Evolutionary conservation across 495 filamentous ascomycete genomes (phyloP).

Genomic region (Hypoxylon trugodes): DNA sequence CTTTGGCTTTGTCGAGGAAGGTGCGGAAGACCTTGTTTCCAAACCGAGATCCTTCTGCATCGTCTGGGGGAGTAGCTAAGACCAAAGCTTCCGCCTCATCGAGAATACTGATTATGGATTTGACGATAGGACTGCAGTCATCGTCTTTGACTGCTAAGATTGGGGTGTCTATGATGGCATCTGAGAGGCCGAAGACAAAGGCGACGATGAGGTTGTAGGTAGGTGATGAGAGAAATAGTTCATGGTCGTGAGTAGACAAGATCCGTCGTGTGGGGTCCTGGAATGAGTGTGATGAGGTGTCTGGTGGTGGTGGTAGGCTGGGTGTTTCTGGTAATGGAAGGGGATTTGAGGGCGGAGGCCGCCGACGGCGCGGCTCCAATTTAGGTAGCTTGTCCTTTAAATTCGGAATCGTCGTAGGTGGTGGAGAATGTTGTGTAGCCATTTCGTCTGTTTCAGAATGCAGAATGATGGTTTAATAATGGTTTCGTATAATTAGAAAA

Average conservation of each 20-base stretch:
- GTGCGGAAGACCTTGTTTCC: conserved; percentile 90
- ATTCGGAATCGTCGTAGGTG: conserved; percentile 64
- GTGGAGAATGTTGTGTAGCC: conserved; percentile 41
- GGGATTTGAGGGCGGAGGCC: conserved; percentile 61
- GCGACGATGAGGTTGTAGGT: conserved; percentile 79
- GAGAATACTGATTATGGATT: conserved; percentile 74
- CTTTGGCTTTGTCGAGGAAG: conserved; percentile 76
- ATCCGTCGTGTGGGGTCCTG: conserved; percentile 76
- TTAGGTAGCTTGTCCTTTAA: conserved; percentile 71
- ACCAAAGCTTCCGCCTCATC: conserved; percentile 70
- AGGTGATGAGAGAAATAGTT: conserved; percentile 79
- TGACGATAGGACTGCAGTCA: conserved; percentile 63
- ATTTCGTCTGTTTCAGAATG: neutral
- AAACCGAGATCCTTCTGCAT: conserved; percentile 88
- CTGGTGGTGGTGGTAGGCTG: conserved; percentile 72
- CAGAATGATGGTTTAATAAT: neutral
- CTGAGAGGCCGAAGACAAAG: conserved; percentile 87
- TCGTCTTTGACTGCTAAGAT: conserved; percentile 68
- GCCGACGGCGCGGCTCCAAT: conserved; percentile 69
- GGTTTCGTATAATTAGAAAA: neutral
- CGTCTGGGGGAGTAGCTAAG: conserved; percentile 74
- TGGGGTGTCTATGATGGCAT: conserved; percentile 79
- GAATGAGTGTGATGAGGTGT: conserved; percentile 69
- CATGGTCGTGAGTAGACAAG: conserved; percentile 79
- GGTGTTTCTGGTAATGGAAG: conserved; percentile 77